Percentiles rank a stretch among this genome's conserved stretches.
Evolutionary conservation across 495 filamentous ascomycete genomes (phyloP).

Genomic region (Pyrenopolyporus hunteri): DNA sequence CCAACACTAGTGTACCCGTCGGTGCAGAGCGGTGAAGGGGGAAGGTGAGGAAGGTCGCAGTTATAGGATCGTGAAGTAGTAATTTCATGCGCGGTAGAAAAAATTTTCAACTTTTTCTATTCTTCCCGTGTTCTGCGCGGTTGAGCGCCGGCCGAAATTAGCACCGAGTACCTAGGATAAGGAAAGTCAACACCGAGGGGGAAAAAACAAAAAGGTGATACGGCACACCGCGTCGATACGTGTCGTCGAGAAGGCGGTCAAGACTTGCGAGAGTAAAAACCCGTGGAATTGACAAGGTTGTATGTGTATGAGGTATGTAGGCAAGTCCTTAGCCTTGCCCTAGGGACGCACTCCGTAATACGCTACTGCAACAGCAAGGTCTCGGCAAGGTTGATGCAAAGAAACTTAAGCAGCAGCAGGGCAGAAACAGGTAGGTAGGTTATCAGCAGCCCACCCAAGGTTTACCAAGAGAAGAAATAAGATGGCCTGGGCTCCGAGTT

Average conservation of each 20-base stretch:
- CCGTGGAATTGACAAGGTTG: constrained; percentile 23
- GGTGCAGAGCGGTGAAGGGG: constrained; percentile 33
- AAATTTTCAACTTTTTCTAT: constrained; percentile 18
- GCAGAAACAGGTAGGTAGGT: too few relatives aligned
- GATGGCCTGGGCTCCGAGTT: constrained; percentile 8
- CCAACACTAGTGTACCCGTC: constrained; percentile 30
- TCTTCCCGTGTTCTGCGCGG: constrained; percentile 3
- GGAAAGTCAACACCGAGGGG: neutral
- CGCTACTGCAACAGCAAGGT: constrained; percentile 32
- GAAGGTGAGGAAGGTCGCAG: constrained; percentile 3
- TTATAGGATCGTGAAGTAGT: constrained; percentile 20
- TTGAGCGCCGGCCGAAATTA: constrained; percentile 29
- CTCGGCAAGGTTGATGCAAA: constrained; percentile 18
- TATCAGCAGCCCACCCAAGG: too few relatives aligned
- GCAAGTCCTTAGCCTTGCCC: neutral
- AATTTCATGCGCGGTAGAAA: constrained; percentile 29
- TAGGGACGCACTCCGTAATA: constrained; percentile 22
- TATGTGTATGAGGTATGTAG: too few relatives aligned
- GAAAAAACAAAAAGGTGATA: constrained; percentile 3
- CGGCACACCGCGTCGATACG: constrained; percentile 32
- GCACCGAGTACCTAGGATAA: constrained; percentile 27
- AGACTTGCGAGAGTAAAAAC: constrained; percentile 28
- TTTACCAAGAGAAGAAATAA: constrained; percentile 1
- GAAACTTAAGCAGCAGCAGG: constrained; percentile 5
- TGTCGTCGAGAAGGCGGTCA: constrained; percentile 42